Percentiles rank a stretch among this genome's conserved stretches.
These are phyloP conservation scores for Boletus edulis DNA, from an alignment of 768 basidiomycete genomes.

Conservation along the genomic window DNA sequence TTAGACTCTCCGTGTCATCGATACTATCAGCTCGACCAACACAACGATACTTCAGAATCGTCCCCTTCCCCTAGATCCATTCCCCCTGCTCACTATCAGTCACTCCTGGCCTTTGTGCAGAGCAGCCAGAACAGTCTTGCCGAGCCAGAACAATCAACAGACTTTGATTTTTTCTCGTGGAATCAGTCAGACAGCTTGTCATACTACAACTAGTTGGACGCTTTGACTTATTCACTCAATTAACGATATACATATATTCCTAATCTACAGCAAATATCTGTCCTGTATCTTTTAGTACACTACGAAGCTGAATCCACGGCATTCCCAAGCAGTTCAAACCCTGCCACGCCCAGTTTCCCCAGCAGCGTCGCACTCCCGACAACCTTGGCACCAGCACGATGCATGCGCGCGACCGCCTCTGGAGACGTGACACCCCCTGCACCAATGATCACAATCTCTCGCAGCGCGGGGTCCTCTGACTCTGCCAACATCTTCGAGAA, in stretches of 20 bases:
- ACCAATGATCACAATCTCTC: conserved; percentile 62
- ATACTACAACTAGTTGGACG: conserved; percentile 19
- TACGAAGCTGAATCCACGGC: conserved; percentile 4
- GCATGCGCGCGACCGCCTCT: conserved; percentile 65
- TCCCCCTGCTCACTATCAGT: conserved; percentile 7
- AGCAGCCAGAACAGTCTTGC: neutral
- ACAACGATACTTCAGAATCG: neutral
- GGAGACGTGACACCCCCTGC: conserved; percentile 76
- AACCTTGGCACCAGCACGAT: conserved; percentile 66
- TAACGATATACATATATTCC: conserved; percentile 7
- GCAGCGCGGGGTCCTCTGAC: conserved; percentile 40
- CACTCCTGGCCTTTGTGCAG: conserved; percentile 13
- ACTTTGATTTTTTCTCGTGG: conserved; percentile 25
- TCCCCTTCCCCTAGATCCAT: neutral
- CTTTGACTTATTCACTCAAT: conserved; percentile 30
- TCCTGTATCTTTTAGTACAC: conserved; percentile 15
- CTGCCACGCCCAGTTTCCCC: conserved; percentile 52
- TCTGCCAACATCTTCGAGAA: conserved; percentile 53
- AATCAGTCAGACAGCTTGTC: conserved; percentile 18
- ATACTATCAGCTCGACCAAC: conserved; percentile 1
- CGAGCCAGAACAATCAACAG: conserved; percentile 7
- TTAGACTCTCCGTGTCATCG: neutral
- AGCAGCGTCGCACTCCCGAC: conserved; percentile 63
- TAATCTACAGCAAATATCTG: conserved; percentile 7
- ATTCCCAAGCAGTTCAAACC: conserved; percentile 44